phyloP scores from a whole-genome alignment of 2,329 filamentous ascomycete species.

The Alternaria brassicicola region DNA sequence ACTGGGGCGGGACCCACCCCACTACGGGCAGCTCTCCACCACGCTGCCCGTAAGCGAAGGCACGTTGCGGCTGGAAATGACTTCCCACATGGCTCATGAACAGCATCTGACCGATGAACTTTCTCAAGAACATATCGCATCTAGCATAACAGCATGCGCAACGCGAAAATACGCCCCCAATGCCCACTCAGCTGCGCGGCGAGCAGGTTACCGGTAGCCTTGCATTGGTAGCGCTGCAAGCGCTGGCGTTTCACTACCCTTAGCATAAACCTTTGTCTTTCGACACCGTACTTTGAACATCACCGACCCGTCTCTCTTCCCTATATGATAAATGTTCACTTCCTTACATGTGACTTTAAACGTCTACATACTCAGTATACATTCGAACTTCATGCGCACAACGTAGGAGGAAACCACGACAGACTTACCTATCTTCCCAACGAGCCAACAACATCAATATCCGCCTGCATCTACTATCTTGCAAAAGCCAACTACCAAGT shows the following conservation, averaged over 20 bases:
- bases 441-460: background rate
- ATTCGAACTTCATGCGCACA: background rate
- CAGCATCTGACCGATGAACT: background rate
- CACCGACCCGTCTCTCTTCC: slow-evolving; percentile 1
- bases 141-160: background rate
- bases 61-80: slow-evolving; percentile 10
- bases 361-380: background rate
- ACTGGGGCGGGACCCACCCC: slow-evolving; percentile 10
- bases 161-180: background rate
- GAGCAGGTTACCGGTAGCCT: slow-evolving; percentile 14
- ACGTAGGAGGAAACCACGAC: background rate
- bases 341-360: background rate
- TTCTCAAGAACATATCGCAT: background rate
- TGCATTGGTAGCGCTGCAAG: slow-evolving; percentile 23
- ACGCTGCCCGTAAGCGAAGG: slow-evolving; percentile 20
- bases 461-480: background rate
- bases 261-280: slow-evolving; percentile 7
- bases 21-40: slow-evolving; percentile 10
- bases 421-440: background rate
- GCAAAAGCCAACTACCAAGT: background rate
- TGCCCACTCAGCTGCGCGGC: slow-evolving; percentile 8
- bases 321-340: background rate
- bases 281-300: slow-evolving; percentile 8
- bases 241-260: slow-evolving; percentile 18
- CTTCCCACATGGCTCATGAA: background rate